These are phyloP conservation scores for Cryphonectria parasitica DNA, from an alignment of 2,329 filamentous ascomycete genomes.

Conservation along the genomic window DNA sequence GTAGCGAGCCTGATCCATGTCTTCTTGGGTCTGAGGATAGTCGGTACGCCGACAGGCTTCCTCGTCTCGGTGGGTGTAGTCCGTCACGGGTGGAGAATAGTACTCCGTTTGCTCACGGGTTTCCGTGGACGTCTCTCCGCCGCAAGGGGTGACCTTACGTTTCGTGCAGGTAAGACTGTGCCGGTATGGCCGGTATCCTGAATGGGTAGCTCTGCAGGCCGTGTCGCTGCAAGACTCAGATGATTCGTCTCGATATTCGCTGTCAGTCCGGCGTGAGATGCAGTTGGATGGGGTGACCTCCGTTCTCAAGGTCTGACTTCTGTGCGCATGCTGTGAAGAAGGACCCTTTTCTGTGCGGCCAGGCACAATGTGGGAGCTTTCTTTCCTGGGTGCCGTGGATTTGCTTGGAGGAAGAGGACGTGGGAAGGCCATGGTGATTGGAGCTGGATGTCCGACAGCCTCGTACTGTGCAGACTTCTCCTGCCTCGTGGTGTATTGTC, in stretches of 20 bases:
- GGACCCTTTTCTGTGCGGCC: slow-evolving; percentile 30
- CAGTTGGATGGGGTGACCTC: slow-evolving; percentile 19
- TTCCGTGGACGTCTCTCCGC: slow-evolving; percentile 16
- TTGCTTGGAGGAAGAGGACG: slow-evolving; percentile 10
- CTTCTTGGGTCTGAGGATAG: not conserved
- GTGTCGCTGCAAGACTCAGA: slow-evolving; percentile 29
- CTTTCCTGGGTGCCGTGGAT: slow-evolving; percentile 23
- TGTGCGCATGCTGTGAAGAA: slow-evolving; percentile 1
- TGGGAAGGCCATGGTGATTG: not conserved
- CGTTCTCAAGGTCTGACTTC: slow-evolving; percentile 7
- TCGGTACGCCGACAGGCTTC: not conserved
- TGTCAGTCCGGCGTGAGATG: slow-evolving; percentile 23
- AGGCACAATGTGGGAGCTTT: slow-evolving; percentile 34
- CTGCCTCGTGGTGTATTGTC: not conserved
- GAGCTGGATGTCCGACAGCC: not conserved
- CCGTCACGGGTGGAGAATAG: not conserved
- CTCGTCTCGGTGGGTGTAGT: too few relatives aligned
- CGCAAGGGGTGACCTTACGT: not conserved
- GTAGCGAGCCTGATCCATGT: not conserved
- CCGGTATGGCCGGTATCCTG: slow-evolving; percentile 31
- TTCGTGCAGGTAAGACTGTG: slow-evolving; percentile 33
- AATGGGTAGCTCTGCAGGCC: slow-evolving; percentile 32
- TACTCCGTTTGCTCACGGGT: slow-evolving; percentile 24
- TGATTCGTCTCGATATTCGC: slow-evolving; percentile 22
- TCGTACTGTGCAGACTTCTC: not conserved